Conservation (phyloP, 306 rosid species). For the Trifolium repens region DNA sequence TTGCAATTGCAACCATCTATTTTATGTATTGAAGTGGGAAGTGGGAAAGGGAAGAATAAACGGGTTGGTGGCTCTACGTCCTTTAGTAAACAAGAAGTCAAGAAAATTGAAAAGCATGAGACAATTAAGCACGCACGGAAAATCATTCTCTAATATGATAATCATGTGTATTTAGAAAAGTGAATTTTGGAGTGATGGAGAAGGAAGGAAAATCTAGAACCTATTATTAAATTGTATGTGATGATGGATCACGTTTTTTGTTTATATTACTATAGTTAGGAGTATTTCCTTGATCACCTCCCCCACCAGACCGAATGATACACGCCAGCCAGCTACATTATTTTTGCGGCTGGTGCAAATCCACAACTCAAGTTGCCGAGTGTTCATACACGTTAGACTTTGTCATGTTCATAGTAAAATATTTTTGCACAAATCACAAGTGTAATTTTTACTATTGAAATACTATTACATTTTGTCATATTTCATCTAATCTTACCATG, state of each 20-base stretch:
- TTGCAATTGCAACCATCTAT: neutral
- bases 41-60: neutral
- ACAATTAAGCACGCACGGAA: conserved; percentile 4
- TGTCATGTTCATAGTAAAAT: too few relatives aligned
- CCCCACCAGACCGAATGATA: neutral
- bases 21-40: neutral
- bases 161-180: neutral
- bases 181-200: neutral
- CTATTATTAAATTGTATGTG: neutral
- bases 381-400: too few relatives aligned
- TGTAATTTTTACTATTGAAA: too few relatives aligned
- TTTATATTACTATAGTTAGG: too few relatives aligned
- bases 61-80: neutral
- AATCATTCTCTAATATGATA: conserved; percentile 13
- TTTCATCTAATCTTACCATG: too few relatives aligned
- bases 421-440: too few relatives aligned
- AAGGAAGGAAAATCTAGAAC: neutral
- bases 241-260: too few relatives aligned
- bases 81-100: neutral
- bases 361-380: neutral
- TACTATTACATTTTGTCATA: too few relatives aligned
- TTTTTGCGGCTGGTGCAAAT: conserved; percentile 25
- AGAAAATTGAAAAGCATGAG: neutral
- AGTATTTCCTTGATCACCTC: too few relatives aligned
- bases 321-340: neutral